Percentiles rank a stretch among this genome's conserved stretches.
Evolutionary conservation across 345 rosid species (phyloP).

Genomic region (Erodium maritimum): DNA sequence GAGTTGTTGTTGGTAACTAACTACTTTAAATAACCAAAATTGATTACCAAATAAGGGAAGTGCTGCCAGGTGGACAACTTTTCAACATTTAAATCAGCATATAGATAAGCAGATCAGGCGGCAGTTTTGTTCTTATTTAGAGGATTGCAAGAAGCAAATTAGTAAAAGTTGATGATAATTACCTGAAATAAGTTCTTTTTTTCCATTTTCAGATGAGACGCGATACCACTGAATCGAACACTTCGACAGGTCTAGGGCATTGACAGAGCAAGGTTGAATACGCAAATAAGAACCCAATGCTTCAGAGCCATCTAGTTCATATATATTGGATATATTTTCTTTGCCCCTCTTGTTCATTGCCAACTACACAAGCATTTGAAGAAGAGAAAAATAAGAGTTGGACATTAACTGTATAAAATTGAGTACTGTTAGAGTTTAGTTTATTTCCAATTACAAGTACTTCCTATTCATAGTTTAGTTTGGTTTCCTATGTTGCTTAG

Average conservation of each 20-base stretch:
- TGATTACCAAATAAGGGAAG: too few relatives aligned
- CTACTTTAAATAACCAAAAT: too few relatives aligned
- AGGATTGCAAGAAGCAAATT: not conserved
- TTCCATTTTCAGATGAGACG: slow-evolving; percentile 54
- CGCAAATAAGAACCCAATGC: slow-evolving; percentile 65
- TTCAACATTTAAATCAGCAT: not conserved
- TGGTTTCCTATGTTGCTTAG: too few relatives aligned
- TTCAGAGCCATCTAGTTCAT: slow-evolving; percentile 82
- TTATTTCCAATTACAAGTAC: too few relatives aligned
- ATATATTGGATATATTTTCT: slow-evolving; percentile 34
- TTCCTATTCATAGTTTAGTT: too few relatives aligned
- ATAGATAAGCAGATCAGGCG: not conserved
- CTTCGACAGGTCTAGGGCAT: slow-evolving; percentile 57
- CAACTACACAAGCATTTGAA: slow-evolving; percentile 30
- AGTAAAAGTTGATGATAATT: not conserved
- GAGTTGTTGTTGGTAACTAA: too few relatives aligned
- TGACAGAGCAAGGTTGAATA: slow-evolving; percentile 51
- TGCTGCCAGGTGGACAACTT: too few relatives aligned
- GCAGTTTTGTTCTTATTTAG: not conserved
- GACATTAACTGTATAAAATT: too few relatives aligned
- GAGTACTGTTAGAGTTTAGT: too few relatives aligned
- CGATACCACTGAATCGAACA: slow-evolving; percentile 85
- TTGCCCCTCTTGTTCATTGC: slow-evolving; percentile 49
- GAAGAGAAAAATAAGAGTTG: not conserved
- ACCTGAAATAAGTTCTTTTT: slow-evolving; percentile 90